Percentiles rank a stretch among this genome's conserved stretches.
These are phyloP conservation scores for Persicaria tinctoria DNA, from an alignment of 148 eudicot species.

Conservation along the genomic window DNA sequence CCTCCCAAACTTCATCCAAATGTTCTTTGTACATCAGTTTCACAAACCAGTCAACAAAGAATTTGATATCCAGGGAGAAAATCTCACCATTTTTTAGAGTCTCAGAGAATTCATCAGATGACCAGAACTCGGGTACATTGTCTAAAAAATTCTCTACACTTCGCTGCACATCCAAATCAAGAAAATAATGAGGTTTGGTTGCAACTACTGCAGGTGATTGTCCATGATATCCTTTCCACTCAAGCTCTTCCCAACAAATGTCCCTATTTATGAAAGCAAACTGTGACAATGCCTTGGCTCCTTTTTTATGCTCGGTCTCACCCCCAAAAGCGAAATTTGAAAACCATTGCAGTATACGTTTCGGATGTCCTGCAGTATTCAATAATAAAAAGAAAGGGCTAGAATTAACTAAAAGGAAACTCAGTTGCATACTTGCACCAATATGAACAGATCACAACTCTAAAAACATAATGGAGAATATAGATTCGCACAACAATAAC, in stretches of 20 bases:
- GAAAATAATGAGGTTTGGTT: conserved; percentile 97
- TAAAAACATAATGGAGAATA: neutral
- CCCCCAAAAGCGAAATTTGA: conserved; percentile 52
- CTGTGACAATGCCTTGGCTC: conserved; percentile 84
- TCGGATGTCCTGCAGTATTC: conserved; percentile 66
- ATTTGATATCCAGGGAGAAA: conserved; percentile 50
- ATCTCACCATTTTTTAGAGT: conserved; percentile 81
- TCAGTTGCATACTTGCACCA: neutral
- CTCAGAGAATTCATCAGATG: conserved; percentile 77
- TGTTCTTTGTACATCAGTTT: conserved; percentile 66
- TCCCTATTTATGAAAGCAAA: conserved; percentile 87
- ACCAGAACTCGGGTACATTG: conserved; percentile 91
- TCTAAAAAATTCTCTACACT: conserved; percentile 88
- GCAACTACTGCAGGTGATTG: conserved; percentile 99
- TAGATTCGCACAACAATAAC: neutral
- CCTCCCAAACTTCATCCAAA: conserved; percentile 66
- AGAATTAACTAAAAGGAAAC: neutral
- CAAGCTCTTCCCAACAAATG: conserved; percentile 98
- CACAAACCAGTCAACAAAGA: conserved; percentile 57
- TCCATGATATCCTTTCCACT: conserved; percentile 97
- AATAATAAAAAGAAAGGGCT: conserved; percentile 19
- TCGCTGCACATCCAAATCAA: conserved; percentile 78
- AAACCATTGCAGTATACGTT: conserved; percentile 79
- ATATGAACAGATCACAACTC: neutral
- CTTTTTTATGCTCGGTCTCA: conserved; percentile 58